phyloP scores from a whole-genome alignment of 768 basidiomycete species.

The Auricularia auricula-judae region DNA sequence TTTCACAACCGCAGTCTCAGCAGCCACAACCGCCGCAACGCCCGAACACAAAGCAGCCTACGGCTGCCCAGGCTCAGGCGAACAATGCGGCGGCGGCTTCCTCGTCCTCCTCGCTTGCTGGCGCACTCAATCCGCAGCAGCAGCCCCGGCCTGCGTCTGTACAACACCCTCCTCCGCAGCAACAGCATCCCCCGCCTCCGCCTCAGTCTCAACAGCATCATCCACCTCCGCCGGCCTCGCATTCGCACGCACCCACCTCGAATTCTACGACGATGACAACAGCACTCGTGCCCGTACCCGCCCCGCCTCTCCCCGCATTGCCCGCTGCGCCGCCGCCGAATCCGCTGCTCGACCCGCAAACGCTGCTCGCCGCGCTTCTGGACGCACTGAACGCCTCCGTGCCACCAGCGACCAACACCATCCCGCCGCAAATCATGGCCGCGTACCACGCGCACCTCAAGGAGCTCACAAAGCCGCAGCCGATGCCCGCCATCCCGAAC shows the following conservation, averaged over 20 bases:
- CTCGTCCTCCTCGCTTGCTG: not conserved
- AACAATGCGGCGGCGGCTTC: too few relatives aligned
- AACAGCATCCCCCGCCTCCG: not conserved
- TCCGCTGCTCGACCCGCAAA: not conserved
- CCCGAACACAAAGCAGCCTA: too few relatives aligned
- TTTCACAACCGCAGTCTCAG: too few relatives aligned
- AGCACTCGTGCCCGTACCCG: not conserved
- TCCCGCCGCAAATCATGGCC: conserved; percentile 54
- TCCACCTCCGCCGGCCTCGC: not conserved
- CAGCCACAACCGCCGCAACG: too few relatives aligned
- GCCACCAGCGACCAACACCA: conserved; percentile 14
- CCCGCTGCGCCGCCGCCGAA: not conserved
- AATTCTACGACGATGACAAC: not conserved
- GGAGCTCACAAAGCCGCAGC: conserved; percentile 27
- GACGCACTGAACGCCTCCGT: conserved; percentile 21
- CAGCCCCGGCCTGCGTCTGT: not conserved
- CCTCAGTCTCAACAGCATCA: not conserved
- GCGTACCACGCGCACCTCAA: conserved; percentile 68
- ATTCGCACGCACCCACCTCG: not conserved
- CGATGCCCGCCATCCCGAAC: conserved; percentile 47
- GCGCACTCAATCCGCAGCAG: not conserved
- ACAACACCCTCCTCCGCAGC: not conserved
- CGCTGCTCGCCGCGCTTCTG: not conserved
- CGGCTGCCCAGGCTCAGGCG: not conserved
- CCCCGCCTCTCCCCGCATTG: not conserved